These are phyloP conservation scores for Camelina neglecta DNA, from an alignment of 345 rosid genomes.

Conservation along the genomic window DNA sequence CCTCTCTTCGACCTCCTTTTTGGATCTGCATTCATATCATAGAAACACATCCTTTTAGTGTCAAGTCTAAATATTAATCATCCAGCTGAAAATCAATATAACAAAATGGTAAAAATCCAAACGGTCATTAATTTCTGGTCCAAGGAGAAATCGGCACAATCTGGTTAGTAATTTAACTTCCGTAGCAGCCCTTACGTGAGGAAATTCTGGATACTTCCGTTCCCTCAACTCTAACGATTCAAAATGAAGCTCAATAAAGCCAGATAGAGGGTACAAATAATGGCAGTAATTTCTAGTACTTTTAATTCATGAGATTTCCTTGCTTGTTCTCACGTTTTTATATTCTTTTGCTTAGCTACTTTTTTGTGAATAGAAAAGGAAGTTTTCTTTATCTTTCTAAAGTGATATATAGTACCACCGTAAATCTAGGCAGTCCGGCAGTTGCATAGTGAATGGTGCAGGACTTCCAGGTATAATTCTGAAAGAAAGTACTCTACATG, in stretches of 20 bases:
- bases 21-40: conserved; percentile 66
- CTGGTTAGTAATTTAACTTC: conserved; percentile 14
- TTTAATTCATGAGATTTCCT: conserved; percentile 23
- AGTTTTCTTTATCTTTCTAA: not conserved
- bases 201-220: not conserved
- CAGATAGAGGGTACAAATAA: conserved; percentile 33
- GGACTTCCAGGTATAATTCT: conserved; percentile 24
- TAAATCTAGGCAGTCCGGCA: conserved; percentile 19
- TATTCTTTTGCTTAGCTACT: conserved; percentile 22
- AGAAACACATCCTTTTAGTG: conserved; percentile 15
- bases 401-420: conserved; percentile 5
- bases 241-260: conserved; percentile 22
- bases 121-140: conserved; percentile 9
- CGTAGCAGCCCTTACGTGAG: conserved; percentile 19
- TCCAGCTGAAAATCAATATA: conserved; percentile 19
- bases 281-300: conserved; percentile 5
- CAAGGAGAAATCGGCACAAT: conserved; percentile 18
- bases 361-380: conserved; percentile 6
- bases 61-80: conserved; percentile 28
- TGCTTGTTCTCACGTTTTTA: conserved; percentile 11
- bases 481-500: conserved; percentile 12
- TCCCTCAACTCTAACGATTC: conserved; percentile 32
- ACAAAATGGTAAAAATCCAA: conserved; percentile 30
- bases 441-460: conserved; percentile 27
- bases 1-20: conserved; percentile 90